Evolutionary conservation across 306 rosid species (phyloP).

Genomic region (Castanea mollissima): DNA sequence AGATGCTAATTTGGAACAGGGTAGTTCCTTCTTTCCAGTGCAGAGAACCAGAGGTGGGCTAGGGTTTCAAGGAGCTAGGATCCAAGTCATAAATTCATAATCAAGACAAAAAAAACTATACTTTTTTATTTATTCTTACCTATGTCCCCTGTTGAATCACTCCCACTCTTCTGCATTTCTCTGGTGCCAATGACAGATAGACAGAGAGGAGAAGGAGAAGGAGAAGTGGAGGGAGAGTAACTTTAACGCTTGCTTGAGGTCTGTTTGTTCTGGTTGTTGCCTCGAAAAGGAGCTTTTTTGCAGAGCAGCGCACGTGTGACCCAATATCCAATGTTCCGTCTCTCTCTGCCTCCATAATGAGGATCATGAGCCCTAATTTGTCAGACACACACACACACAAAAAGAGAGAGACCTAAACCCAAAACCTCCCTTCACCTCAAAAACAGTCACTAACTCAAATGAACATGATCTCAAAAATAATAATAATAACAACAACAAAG

Average conservation of each 20-base stretch:
- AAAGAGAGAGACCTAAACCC: slow-evolving; percentile 15
- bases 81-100: slow-evolving; percentile 36
- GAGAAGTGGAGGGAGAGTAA: slow-evolving; percentile 14
- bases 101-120: slow-evolving; percentile 41
- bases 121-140: not conserved
- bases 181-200: slow-evolving; percentile 28
- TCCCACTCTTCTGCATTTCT: slow-evolving; percentile 14
- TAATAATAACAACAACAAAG: slow-evolving; percentile 7
- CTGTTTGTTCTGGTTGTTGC: slow-evolving; percentile 68
- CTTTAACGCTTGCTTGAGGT: slow-evolving; percentile 52
- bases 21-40: slow-evolving; percentile 21
- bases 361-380: slow-evolving; percentile 45
- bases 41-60: slow-evolving; percentile 40
- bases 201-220: slow-evolving; percentile 4
- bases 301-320: slow-evolving; percentile 88
- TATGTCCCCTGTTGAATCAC: slow-evolving; percentile 36
- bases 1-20: slow-evolving; percentile 19
- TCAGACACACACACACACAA: slow-evolving; percentile 1
- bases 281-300: slow-evolving; percentile 79
- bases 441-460: not conserved
- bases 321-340: slow-evolving; percentile 64
- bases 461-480: not conserved
- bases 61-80: slow-evolving; percentile 64
- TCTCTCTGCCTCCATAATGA: slow-evolving; percentile 39
- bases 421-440: slow-evolving; percentile 27